Base-by-base conservation (phyloP, 2,329 filamentous ascomycete genomes). In the Ophiostoma sp. region DNA sequence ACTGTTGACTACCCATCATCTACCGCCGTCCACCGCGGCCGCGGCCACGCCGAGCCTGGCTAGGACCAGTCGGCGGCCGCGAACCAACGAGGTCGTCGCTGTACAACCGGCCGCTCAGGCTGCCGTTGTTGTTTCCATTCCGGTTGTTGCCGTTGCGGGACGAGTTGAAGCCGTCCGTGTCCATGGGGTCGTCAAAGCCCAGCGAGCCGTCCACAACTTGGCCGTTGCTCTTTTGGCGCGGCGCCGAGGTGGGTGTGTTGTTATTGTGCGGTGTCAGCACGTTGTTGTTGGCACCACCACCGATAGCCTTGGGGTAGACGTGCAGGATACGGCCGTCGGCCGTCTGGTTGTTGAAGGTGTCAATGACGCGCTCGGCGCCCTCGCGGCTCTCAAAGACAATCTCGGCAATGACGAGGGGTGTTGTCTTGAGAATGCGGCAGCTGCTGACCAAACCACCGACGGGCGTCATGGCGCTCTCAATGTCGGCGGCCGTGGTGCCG, bases 401-500 rank as follows among this genome's bases (percentile, higher is more conserved):
- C 82, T 96, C 93, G 28, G 91, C 92, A 78, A 94, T 90, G 70
- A 96, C 89, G 3, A 91, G 90, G 0, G 93, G 93, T 36, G 84
- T 83, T 3, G 90, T 86, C 79, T 91, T 90, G 73, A 94, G 82
- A 52, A 96, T 83, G 48, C 85, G 87, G 82, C 93, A 95, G 78
- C 87, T 89, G 31, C 87, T 79, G 78, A 94, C 87, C 75, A 90
- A 85, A 39, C 91, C 92, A 52, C 91, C 92, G n/a, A 93, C 84
- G 0, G 90, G 89, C n/a, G 87, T 88, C 89, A 96, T 90, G 73
- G 93, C 93, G 77, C 91, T 92, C 84, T 94, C 92, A 74, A 96
- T 93, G 79, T 96, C 93, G 39, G 91, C 92, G 1, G 91, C 91
- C 7, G 93, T 94, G 0, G 93, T 96, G 50, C 93, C 93, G 1